Conservation (phyloP, 495 filamentous ascomycete genomes). For the Penicillium argentinense region DNA sequence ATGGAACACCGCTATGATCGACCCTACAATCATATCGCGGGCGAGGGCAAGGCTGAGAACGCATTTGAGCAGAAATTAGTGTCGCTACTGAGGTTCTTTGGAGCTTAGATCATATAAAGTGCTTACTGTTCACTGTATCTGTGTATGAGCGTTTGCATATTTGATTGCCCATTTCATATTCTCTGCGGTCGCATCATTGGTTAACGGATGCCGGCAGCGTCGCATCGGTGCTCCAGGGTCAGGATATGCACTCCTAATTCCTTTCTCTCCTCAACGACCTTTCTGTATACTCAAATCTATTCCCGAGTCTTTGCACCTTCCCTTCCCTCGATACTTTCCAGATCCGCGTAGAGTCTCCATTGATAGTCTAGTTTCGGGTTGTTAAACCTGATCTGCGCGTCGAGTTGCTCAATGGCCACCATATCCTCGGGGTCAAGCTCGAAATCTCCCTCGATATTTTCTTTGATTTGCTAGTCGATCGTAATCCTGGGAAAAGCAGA, state of each 20-base stretch:
- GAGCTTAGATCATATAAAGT: too few species aligned
- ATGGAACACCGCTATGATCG: constrained; percentile 36
- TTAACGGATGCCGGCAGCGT: too few species aligned
- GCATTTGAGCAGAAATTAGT: constrained; percentile 11
- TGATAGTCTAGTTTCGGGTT: constrained; percentile 53
- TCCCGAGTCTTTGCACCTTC: too few species aligned
- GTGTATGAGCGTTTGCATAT: too few species aligned
- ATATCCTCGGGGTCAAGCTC: constrained; percentile 47
- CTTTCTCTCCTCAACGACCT: too few species aligned
- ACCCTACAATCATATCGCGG: constrained; percentile 39
- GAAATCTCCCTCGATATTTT: constrained; percentile 59
- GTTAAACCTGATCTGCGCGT: constrained; percentile 59
- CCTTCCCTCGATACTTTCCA: constrained; percentile 52
- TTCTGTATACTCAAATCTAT: too few species aligned
- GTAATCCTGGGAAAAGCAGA: constrained; percentile 64
- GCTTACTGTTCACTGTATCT: too few species aligned
- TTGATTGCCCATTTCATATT: too few species aligned
- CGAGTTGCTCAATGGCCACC: constrained; percentile 42
- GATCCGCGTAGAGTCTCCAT: constrained; percentile 55
- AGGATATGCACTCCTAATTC: too few species aligned
- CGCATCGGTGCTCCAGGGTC: too few species aligned
- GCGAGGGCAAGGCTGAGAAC: constrained; percentile 32
- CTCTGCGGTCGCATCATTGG: too few species aligned
- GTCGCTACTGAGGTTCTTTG: too few species aligned
- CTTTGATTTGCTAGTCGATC: constrained; percentile 46